Evolutionary conservation across 345 rosid genomes (phyloP), one percentile per base, ranked within the genome.

Genomic region (Eucalyptus leucophloia): DNA sequence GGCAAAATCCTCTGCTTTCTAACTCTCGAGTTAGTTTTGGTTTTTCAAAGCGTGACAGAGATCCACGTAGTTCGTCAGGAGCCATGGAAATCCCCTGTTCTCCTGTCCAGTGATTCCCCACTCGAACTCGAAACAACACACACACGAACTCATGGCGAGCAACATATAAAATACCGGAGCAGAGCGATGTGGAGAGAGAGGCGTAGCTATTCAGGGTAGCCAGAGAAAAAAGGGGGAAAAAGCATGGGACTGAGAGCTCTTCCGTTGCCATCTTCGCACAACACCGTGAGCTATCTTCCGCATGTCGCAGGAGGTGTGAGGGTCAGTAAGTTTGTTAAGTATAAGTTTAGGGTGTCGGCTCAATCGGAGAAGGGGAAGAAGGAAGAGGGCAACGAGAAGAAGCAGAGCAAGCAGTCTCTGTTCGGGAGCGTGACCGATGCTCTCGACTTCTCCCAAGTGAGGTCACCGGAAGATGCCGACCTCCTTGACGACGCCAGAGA

Each of bases 381-480:
- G 89, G 91, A 93, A 37, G 91, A 91, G 51, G 86, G 51, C 88
- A 86, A 91, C 34, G 90, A 92, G 90, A 93, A 91, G 88, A 90
- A 90, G 89, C 47, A 77, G 67, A 94, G 83, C 40, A 94, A 94
- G 91, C 97, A 96, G 49, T 96, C 99, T 49, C 89, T 96, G 89
- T 94, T 96, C 83, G 93, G 95, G 82, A 92, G 93, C 42, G 92
- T 96, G 37, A 92, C 96, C 1, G 99, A 95, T 42, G 99, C 98
- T 88, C 95, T 96, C 14, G 99, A 96, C 89, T 97, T 97, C 91
- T 91, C 98, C 7, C 96, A 96, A 88, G 97, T 95, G 86, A 92
- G 99, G 88, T 96, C 98, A 21, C 91, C 89, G n/a, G 87, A 95
- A 91, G 99, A 97, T 87, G 99, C 98, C 7, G 95, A 92, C 37